Conservation (phyloP, 1,139 yeast genomes). For the Yamadazyma buinensis region DNA sequence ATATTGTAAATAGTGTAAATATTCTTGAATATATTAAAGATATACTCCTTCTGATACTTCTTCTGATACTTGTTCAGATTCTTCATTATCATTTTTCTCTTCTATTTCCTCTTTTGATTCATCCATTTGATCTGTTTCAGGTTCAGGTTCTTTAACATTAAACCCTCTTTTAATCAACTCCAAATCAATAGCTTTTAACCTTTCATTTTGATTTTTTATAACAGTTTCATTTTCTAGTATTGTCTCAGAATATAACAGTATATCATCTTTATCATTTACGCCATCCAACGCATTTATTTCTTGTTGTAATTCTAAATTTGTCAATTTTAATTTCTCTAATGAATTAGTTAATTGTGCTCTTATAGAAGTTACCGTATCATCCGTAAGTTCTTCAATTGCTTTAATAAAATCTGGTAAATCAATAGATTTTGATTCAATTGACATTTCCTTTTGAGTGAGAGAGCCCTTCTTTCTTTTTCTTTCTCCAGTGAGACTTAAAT, state of each 20-base stretch:
- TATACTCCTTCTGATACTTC: constrained; percentile 4
- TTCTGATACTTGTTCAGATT: not conserved
- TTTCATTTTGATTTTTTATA: constrained; percentile 23
- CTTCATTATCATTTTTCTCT: constrained; percentile 5
- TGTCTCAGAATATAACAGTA: constrained; percentile 25
- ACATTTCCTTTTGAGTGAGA: constrained; percentile 6
- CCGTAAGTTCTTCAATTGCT: constrained; percentile 34
- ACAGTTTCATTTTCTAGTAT: constrained; percentile 32
- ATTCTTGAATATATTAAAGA: constrained; percentile 5
- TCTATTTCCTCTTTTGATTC: not conserved
- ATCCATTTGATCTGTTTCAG: not conserved
- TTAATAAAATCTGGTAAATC: constrained; percentile 21
- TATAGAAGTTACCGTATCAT: constrained; percentile 25
- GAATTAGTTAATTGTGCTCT: constrained; percentile 24
- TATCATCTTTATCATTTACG: constrained; percentile 17
- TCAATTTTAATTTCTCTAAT: constrained; percentile 26
- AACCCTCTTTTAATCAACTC: constrained; percentile 29
- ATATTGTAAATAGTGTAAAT: constrained; percentile 4
- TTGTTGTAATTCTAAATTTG: constrained; percentile 25
- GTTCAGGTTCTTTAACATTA: not conserved
- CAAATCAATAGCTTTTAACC: constrained; percentile 19
- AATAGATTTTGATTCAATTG: constrained; percentile 15
- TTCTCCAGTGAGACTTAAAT: no score
- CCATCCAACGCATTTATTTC: constrained; percentile 22
- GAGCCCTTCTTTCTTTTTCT: no score